These are phyloP conservation scores for Alternaria hordeiaustralica DNA, from an alignment of 2,329 filamentous ascomycete genomes.

Conservation along the genomic window DNA sequence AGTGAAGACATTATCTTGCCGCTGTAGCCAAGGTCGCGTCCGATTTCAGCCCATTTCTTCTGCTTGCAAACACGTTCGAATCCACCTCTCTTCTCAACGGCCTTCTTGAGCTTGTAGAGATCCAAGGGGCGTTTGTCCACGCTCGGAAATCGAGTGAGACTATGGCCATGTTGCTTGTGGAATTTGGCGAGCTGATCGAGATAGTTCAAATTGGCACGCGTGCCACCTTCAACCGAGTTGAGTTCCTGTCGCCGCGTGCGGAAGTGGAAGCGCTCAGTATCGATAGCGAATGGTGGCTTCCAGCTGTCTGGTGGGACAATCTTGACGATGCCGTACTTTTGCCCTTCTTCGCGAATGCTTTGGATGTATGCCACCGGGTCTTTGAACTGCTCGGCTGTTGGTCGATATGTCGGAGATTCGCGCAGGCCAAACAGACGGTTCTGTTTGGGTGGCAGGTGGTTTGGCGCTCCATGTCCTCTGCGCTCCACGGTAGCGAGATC, in stretches of 20 bases:
- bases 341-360: conserved; percentile 86
- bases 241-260: conserved; percentile 94
- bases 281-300: conserved; percentile 95
- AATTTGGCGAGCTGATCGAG: conserved; percentile 94
- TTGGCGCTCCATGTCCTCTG: conserved; percentile 79
- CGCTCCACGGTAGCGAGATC: conserved; percentile 91
- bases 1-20: conserved; percentile 99
- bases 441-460: conserved; percentile 77
- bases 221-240: conserved; percentile 97
- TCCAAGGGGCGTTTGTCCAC: conserved; percentile 98
- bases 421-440: conserved; percentile 82
- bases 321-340: conserved; percentile 90
- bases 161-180: conserved; percentile 95
- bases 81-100: conserved; percentile 90
- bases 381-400: conserved; percentile 91
- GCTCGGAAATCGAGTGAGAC: conserved; percentile 90
- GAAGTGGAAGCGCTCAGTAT: conserved; percentile 98
- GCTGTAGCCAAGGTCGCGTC: conserved; percentile 93
- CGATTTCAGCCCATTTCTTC: conserved; percentile 99
- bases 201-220: conserved; percentile 93
- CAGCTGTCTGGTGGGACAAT: conserved; percentile 92
- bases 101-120: conserved; percentile 94
- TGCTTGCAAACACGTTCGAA: conserved; percentile 96
- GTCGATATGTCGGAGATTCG: conserved; percentile 89
- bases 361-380: conserved; percentile 93